phyloP scores from a whole-genome alignment of 257 asterid genomes.

The Hygrophila difformis region DNA sequence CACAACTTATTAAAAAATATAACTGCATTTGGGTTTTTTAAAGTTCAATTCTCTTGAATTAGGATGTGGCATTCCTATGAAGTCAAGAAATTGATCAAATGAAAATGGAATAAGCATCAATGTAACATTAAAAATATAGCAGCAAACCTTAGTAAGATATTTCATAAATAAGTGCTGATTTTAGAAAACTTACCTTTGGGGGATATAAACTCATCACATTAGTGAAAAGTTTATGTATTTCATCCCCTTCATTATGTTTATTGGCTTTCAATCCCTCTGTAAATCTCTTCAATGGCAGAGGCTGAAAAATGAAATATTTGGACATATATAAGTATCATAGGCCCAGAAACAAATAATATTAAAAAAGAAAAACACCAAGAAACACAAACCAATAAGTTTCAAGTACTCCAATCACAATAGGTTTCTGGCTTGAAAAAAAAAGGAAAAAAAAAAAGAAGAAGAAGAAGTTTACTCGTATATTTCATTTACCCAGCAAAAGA shows the following conservation, averaged over 20 bases:
- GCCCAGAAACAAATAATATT: conserved; percentile 7
- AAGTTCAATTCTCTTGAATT: too few relatives aligned
- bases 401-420: too few relatives aligned
- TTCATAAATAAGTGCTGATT: too few relatives aligned
- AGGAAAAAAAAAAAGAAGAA: neutral
- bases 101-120: neutral
- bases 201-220: conserved; percentile 58
- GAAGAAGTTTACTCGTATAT: conserved; percentile 5
- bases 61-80: too few relatives aligned
- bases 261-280: conserved; percentile 64
- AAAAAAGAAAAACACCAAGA: neutral
- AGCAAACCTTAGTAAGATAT: neutral
- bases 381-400: conserved; percentile 6
- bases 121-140: conserved; percentile 8
- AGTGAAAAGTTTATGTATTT: conserved; percentile 61
- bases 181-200: conserved; percentile 73
- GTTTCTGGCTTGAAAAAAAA: too few relatives aligned
- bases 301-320: conserved; percentile 46
- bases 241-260: conserved; percentile 60
- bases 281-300: conserved; percentile 71
- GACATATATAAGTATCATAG: conserved; percentile 2
- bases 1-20: neutral
- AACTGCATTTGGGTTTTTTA: too few relatives aligned
- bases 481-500: neutral
- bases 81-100: too few relatives aligned